Evolutionary conservation across 331 rosid species (phyloP).

Genomic region (Quercus phellos): DNA sequence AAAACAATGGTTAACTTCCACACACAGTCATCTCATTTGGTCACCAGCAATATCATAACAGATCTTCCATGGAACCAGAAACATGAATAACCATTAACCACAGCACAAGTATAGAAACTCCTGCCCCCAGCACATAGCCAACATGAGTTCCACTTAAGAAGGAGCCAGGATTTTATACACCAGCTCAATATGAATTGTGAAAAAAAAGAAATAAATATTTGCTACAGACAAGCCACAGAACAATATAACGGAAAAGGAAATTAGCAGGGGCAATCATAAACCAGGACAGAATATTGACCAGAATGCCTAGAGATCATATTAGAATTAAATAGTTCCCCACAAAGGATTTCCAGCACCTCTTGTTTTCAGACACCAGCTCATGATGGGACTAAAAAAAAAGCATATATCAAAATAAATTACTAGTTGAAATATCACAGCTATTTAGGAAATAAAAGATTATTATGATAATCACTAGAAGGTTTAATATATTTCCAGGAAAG

Average conservation of each 20-base stretch:
- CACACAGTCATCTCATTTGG: neutral
- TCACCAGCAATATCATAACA: neutral
- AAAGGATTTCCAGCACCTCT: neutral
- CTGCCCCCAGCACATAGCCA: neutral
- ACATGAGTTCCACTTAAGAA: neutral
- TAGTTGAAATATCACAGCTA: neutral
- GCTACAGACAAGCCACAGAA: neutral
- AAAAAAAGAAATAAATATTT: neutral
- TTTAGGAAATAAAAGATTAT: neutral
- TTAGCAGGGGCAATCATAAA: neutral
- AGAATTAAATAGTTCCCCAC: neutral
- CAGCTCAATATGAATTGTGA: neutral
- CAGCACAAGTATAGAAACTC: slow-evolving; percentile 1
- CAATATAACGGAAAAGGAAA: neutral
- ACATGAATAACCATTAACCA: neutral
- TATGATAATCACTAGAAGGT: neutral
- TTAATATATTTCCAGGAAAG: neutral
- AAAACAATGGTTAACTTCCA: neutral
- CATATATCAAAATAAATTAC: neutral
- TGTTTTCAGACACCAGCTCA: neutral
- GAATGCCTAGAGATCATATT: neutral
- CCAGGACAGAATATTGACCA: neutral
- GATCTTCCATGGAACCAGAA: neutral
- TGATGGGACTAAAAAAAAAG: neutral
- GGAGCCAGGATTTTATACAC: neutral